Percentiles rank a stretch among this genome's conserved stretches.
phyloP scores from a whole-genome alignment of 1,284 basidiomycete species.

The Anthracocystis panici-leucophaei region DNA sequence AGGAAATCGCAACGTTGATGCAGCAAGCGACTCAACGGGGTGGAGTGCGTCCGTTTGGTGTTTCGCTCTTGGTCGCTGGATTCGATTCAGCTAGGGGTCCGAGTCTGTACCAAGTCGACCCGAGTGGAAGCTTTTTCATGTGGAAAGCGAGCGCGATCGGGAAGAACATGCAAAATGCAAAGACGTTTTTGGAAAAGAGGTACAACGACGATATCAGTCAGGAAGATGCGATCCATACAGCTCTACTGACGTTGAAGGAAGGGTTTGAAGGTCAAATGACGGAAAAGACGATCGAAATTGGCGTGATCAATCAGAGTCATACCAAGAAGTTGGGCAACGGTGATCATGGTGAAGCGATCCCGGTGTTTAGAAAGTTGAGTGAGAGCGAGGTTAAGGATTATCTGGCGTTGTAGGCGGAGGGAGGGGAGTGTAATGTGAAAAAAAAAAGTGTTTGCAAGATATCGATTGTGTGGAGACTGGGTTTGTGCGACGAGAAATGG shows the following conservation, averaged over 20 bases:
- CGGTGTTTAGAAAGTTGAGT: constrained; percentile 63
- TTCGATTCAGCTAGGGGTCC: constrained; percentile 93
- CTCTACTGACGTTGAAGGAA: constrained; percentile 97
- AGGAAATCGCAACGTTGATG: constrained; percentile 97
- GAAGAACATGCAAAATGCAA: constrained; percentile 99
- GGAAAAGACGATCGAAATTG: constrained; percentile 99
- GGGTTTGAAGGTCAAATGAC: constrained; percentile 99
- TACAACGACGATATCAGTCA: constrained; percentile 99
- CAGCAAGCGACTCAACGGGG: constrained; percentile 98
- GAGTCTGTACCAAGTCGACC: constrained; percentile 96
- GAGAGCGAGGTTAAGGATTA: constrained; percentile 66
- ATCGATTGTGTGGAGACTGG: background rate
- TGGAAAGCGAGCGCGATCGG: constrained; percentile 99
- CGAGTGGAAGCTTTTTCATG: constrained; percentile 91
- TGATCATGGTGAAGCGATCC: constrained; percentile 41
- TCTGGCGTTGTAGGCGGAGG: constrained; percentile 30
- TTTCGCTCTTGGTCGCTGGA: constrained; percentile 94
- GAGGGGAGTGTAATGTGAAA: too few relatives aligned
- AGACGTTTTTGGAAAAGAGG: constrained; percentile 96
- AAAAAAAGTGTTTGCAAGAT: background rate
- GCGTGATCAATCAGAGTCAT: constrained; percentile 77
- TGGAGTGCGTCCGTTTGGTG: constrained; percentile 97
- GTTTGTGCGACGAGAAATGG: background rate
- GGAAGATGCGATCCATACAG: constrained; percentile 99
- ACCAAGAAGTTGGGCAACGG: constrained; percentile 44